A percentile compares a stretch with the other conserved stretches of the same genome.
These are phyloP conservation scores for Croton laevigatus DNA, from an alignment of 441 rosid species.

Conservation along the genomic window DNA sequence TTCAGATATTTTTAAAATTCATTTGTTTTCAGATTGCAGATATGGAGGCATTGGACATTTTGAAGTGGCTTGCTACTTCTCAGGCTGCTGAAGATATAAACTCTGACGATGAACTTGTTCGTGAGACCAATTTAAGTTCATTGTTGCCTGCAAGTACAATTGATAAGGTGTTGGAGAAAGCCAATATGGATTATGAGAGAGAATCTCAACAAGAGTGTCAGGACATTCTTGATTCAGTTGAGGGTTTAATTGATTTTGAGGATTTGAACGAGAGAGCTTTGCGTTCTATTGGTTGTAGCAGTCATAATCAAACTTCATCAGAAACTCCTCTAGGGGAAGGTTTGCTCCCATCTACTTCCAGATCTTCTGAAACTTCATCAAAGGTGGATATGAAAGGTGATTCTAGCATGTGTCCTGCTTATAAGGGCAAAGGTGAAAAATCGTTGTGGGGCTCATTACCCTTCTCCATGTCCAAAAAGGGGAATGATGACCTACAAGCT, in stretches of 20 bases:
- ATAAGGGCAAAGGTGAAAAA: slow-evolving; percentile 39
- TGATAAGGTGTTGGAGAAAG: slow-evolving; percentile 77
- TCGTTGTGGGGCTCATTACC: slow-evolving; percentile 79
- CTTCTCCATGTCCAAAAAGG: slow-evolving; percentile 36
- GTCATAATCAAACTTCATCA: slow-evolving; percentile 33
- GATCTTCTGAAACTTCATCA: slow-evolving; percentile 39
- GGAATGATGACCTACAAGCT: slow-evolving; percentile 34
- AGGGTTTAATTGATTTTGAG: slow-evolving; percentile 44
- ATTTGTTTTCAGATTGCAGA: slow-evolving; percentile 50
- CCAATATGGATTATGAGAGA: slow-evolving; percentile 68
- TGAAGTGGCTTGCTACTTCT: slow-evolving; percentile 92
- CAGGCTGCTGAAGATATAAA: slow-evolving; percentile 92
- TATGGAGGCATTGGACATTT: slow-evolving; percentile 72
- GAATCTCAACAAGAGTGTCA: slow-evolving; percentile 95
- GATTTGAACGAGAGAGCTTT: slow-evolving; percentile 40
- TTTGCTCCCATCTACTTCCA: slow-evolving; percentile 34
- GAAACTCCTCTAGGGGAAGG: slow-evolving; percentile 43
- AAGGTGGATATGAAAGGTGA: slow-evolving; percentile 41
- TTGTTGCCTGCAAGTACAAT: slow-evolving; percentile 63
- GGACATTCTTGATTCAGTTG: slow-evolving; percentile 94
- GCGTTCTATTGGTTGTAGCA: slow-evolving; percentile 27
- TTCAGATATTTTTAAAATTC: slow-evolving; percentile 14
- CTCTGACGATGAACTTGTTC: slow-evolving; percentile 93
- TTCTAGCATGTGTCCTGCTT: slow-evolving; percentile 27
- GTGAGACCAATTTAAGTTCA: slow-evolving; percentile 81